Conservation (phyloP, 352 stramenopile genomes). For the Phytopythium cucurbitacearum region DNA sequence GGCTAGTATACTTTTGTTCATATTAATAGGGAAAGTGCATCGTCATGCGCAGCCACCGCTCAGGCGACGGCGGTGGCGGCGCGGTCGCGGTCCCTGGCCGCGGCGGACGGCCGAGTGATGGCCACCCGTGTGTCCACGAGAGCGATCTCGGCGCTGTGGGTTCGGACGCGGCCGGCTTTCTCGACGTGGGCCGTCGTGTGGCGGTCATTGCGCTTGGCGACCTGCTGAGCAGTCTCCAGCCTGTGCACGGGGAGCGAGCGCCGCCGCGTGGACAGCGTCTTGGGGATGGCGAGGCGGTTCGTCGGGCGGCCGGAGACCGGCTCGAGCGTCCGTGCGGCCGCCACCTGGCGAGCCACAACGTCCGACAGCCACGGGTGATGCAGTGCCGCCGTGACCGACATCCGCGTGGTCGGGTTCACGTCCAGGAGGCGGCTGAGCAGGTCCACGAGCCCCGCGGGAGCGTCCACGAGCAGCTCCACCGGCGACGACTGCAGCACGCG, state of each 20-base stretch:
- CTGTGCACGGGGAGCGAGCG: background rate
- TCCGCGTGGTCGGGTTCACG: constrained; percentile 31
- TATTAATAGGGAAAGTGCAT: too few species aligned
- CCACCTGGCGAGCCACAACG: constrained; percentile 1
- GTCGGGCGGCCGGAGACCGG: background rate
- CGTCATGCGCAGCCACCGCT: background rate
- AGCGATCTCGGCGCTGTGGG: constrained; percentile 45
- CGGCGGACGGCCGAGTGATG: constrained; percentile 16
- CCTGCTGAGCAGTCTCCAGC: too few species aligned
- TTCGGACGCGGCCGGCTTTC: constrained; percentile 10
- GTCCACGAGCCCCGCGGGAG: constrained; percentile 28
- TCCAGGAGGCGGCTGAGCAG: constrained; percentile 49
- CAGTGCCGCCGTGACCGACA: constrained; percentile 46
- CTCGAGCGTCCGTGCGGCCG: background rate
- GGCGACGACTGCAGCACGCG: constrained; percentile 19
- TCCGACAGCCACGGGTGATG: constrained; percentile 49
- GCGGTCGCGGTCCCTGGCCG: background rate
- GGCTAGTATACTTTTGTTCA: too few species aligned
- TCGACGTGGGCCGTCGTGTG: too few species aligned
- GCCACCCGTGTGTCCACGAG: constrained; percentile 54
- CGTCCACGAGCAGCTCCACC: constrained; percentile 12
- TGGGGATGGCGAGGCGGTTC: background rate
- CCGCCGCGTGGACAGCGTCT: background rate
- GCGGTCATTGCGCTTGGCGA: too few species aligned
- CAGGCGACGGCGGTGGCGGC: background rate